Base-by-base conservation (phyloP, 371 early-diverging fungal genomes). In the Mortierella sp. region DNA sequence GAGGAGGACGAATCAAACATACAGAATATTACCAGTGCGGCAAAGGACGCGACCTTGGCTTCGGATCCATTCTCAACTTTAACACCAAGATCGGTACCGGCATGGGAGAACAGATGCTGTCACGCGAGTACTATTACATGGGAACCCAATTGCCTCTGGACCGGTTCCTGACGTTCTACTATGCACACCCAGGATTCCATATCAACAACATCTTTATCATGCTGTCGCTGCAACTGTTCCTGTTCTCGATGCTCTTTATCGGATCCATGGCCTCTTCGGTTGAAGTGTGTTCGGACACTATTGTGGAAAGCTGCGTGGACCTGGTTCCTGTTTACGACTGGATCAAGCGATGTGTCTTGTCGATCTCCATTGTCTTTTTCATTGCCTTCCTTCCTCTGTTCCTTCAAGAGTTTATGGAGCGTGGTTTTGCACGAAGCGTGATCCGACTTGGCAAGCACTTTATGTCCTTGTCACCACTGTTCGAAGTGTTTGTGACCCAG, bases 21-120 rank as follows among this genome's bases (percentile, higher is more conserved):
- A 90, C 93, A 0, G 97, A 97, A 80, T 97, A 96, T 82, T 91
- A 91, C 72, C 96, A 97, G 79, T 94, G 95, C 74, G 96, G 96
- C 57, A 97, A 96, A 82, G 97, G 96, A 4, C 92, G 95, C 70
- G 96, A 97, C 85, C 86, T 97, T 53, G 96, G 96, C 4, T 94
- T 96, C 85, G 90, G 93, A 57, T 95, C 95, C 6, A 93, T 95
- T 58, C 89, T 96, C 72, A 92, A 93, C 81, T 97, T 95, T 79
- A 92, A 91, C 51, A 93, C 95, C 57, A 96, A 97, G 84, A 94
- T 96, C 62, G 95, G 95, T 56, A 92, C 94, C 0, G 96, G 97
- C 63, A 96, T 96, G 94, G 95, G 93, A 37, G 96, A 96, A 81
- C 96, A 96, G 80, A 92, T 95, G 89, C 80, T 96, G 47, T 95